phyloP scores from a whole-genome alignment of 306 rosid genomes.

The Rosa chinensis region DNA sequence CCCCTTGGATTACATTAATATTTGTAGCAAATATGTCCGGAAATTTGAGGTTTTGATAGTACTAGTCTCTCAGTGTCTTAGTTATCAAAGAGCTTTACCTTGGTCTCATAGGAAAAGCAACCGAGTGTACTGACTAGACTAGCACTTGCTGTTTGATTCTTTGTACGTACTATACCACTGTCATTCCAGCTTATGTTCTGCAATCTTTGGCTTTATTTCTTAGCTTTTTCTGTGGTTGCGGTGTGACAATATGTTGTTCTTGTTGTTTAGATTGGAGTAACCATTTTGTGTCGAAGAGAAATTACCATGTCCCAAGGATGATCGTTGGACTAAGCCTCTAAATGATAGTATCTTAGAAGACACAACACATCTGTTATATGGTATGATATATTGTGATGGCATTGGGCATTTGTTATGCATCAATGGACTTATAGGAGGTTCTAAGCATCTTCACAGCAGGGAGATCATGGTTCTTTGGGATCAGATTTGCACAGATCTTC shows the following conservation, averaged over 20 bases:
- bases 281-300: constrained; percentile 68
- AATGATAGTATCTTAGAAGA: constrained; percentile 49
- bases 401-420: constrained; percentile 76
- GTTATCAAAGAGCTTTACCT: background rate
- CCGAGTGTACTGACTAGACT: no score
- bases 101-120: background rate
- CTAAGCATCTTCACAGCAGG: constrained; percentile 64
- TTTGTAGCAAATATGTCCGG: background rate
- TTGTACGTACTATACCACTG: background rate
- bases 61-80: no score
- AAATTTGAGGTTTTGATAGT: background rate
- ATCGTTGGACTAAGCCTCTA: constrained; percentile 65
- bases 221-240: background rate
- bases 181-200: background rate
- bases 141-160: background rate
- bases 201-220: background rate
- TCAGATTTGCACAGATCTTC: constrained; percentile 59
- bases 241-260: background rate
- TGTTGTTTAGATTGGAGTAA: constrained; percentile 75
- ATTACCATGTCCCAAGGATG: constrained; percentile 68
- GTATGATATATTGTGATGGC: constrained; percentile 74
- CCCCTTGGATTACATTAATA: background rate
- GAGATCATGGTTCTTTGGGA: constrained; percentile 91
- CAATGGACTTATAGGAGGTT: constrained; percentile 79
- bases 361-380: constrained; percentile 62